phyloP scores from a whole-genome alignment of 2,329 filamentous ascomycete genomes.

The Huntiella savannae region DNA sequence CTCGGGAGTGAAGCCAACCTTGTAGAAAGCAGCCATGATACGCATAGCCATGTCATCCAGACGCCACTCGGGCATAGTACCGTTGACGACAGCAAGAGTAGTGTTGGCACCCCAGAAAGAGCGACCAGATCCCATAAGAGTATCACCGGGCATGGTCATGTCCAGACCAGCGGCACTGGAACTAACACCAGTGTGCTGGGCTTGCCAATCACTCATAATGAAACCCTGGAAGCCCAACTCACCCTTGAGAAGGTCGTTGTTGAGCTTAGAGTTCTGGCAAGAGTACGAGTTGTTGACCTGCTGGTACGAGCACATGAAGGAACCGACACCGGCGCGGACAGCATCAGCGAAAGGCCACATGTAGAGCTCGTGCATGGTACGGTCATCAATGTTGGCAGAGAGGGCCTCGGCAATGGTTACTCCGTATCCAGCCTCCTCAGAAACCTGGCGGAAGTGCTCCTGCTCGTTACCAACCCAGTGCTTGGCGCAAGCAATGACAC shows the following conservation, averaged over 20 bases:
- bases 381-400: slow-evolving; percentile 49
- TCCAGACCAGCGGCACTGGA: slow-evolving; percentile 57
- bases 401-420: slow-evolving; percentile 41
- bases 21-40: slow-evolving; percentile 54
- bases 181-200: slow-evolving; percentile 49
- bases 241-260: slow-evolving; percentile 60
- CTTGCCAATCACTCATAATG: slow-evolving; percentile 64
- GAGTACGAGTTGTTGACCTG: slow-evolving; percentile 64
- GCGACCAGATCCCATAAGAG: slow-evolving; percentile 49
- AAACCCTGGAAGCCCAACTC: slow-evolving; percentile 65
- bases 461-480: slow-evolving; percentile 60
- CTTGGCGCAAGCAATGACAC: slow-evolving; percentile 69
- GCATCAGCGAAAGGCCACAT: slow-evolving; percentile 63
- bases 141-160: slow-evolving; percentile 81
- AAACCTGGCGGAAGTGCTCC: slow-evolving; percentile 52
- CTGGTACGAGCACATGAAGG: slow-evolving; percentile 52
- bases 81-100: slow-evolving; percentile 73
- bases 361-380: slow-evolving; percentile 58
- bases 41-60: slow-evolving; percentile 84
- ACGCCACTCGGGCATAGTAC: slow-evolving; percentile 70
- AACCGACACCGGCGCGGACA: slow-evolving; percentile 44
- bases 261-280: slow-evolving; percentile 59
- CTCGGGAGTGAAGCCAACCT: slow-evolving; percentile 36
- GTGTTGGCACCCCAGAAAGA: slow-evolving; percentile 77
- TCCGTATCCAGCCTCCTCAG: slow-evolving; percentile 33